A percentile compares a stretch with the other conserved stretches of the same genome.
phyloP scores from a whole-genome alignment of 2,329 filamentous ascomycete genomes.

The Colletotrichum sp. region DNA sequence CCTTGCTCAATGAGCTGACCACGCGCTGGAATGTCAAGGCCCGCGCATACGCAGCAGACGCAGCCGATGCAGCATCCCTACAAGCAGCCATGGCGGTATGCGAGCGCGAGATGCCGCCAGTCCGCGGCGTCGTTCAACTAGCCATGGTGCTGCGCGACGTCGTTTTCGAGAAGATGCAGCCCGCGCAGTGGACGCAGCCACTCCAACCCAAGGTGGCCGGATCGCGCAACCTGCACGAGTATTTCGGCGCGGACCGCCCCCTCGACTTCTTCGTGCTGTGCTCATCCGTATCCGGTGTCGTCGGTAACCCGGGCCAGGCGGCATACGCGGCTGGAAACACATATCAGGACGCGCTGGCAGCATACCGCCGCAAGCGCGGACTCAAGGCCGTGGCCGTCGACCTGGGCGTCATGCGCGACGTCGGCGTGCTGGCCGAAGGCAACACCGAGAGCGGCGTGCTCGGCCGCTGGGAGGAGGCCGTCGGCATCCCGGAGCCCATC shows the following conservation, averaged over 20 bases:
- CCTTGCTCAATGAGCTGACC: conserved; percentile 22
- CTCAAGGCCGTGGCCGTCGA: conserved; percentile 43
- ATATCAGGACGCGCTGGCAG: conserved; percentile 43
- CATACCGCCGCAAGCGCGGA: conserved; percentile 36
- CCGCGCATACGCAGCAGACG: conserved; percentile 34
- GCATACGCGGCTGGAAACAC: conserved; percentile 45
- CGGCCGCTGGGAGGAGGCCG: conserved; percentile 27
- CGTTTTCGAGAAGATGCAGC: conserved; percentile 31
- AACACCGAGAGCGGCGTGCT: conserved; percentile 26
- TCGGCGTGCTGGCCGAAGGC: conserved; percentile 41
- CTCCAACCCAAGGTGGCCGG: conserved; percentile 35
- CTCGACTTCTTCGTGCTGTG: conserved; percentile 35
- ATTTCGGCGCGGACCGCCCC: background rate
- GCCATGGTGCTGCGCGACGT: conserved; percentile 21
- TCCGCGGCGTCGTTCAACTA: conserved; percentile 21
- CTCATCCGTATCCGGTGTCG: conserved; percentile 31
- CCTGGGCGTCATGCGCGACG: conserved; percentile 36
- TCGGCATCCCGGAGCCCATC: conserved; percentile 55
- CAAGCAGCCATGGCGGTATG: background rate
- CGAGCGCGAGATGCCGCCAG: conserved; percentile 23
- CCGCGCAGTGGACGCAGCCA: conserved; percentile 26
- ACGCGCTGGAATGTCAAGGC: conserved; percentile 15
- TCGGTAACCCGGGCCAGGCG: conserved; percentile 38
- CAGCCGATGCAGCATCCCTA: conserved; percentile 24
- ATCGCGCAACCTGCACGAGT: conserved; percentile 36